Evolutionary conservation across 73 alveolate species (phyloP), one percentile per base, ranked within the genome.

Genomic region (Effrenium voratum): DNA sequence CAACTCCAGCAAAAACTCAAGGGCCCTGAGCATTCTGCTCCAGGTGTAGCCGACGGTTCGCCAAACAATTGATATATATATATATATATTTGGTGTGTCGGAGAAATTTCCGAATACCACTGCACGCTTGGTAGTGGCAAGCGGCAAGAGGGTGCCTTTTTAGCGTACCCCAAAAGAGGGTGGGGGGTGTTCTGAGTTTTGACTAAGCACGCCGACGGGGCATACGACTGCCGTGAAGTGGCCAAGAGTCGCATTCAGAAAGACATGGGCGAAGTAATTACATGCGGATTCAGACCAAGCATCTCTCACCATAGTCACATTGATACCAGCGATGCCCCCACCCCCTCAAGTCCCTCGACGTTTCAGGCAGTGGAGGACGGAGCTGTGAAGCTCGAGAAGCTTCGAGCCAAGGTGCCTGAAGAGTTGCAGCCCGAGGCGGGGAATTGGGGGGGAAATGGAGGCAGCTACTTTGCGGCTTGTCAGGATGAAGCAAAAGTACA

Each of bases 331-430:
- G 32, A 28, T 28, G 30, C 47, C 38, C 19, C 30, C 34, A 36
- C 86, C 22, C 41, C 40, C 40, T 0, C 13, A 40, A 10, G 5
- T 26, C 55, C 26, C 6, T 28, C 24, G 13, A 13, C 46, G 57
- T 12, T 8, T 52, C 36, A 90, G 97, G 97, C 52, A 43, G 97
- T 90, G 57, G 97, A 90, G 66, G 97, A 90, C 40, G 44, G 88
- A 16, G 88, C 76, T 1, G 28, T 80, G 73, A 32, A 46, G 47
- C 55, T 90, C 76, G 75, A 90, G 38, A 72, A n/a, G 87, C 97
- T 90, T 38, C 97, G 97, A 10, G 70, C 52, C n/a, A 75, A 76
- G 19, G 79, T 90, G 34, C 75, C 88, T 16, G 76, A 4, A 16
- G 97, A 90, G 24, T 32, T 90, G 55, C 59, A 1, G 32, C 88